These are phyloP conservation scores for Xerocomellus intermedius DNA, from an alignment of 768 basidiomycete genomes.

Conservation along the genomic window DNA sequence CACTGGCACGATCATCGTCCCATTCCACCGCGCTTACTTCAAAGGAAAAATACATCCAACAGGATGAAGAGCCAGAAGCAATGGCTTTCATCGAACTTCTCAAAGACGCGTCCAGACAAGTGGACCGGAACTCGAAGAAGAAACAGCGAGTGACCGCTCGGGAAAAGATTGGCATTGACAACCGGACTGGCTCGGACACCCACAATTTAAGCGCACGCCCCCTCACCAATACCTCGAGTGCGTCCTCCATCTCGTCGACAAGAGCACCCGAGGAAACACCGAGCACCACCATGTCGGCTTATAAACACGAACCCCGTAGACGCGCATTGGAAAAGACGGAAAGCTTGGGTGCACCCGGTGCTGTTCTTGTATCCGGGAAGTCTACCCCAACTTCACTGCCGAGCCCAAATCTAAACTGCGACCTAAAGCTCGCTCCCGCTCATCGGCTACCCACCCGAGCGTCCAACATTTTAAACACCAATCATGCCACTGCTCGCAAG, in stretches of 20 bases:
- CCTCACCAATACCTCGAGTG: constrained; percentile 19
- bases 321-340: constrained; percentile 6
- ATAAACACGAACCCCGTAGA: background rate
- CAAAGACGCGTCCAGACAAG: constrained; percentile 17
- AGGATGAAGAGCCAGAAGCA: constrained; percentile 26
- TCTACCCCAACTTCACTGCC: constrained; percentile 13
- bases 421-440: constrained; percentile 4
- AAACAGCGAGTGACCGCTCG: constrained; percentile 23
- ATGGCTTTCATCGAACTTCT: constrained; percentile 24
- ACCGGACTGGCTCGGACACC: background rate
- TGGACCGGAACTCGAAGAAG: constrained; percentile 27
- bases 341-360: background rate
- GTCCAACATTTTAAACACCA: background rate
- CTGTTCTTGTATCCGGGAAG: constrained; percentile 9
- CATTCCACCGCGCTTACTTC: constrained; percentile 5
- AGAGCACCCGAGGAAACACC: background rate
- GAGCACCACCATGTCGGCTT: background rate
- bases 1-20: constrained; percentile 22
- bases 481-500: background rate
- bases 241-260: constrained; percentile 7
- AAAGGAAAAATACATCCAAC: background rate
- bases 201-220: background rate
- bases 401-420: constrained; percentile 9
- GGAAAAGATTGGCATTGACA: background rate
- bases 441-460: background rate